phyloP scores from a whole-genome alignment of 2,329 filamentous ascomycete genomes.

The Neoascochyta sp. region DNA sequence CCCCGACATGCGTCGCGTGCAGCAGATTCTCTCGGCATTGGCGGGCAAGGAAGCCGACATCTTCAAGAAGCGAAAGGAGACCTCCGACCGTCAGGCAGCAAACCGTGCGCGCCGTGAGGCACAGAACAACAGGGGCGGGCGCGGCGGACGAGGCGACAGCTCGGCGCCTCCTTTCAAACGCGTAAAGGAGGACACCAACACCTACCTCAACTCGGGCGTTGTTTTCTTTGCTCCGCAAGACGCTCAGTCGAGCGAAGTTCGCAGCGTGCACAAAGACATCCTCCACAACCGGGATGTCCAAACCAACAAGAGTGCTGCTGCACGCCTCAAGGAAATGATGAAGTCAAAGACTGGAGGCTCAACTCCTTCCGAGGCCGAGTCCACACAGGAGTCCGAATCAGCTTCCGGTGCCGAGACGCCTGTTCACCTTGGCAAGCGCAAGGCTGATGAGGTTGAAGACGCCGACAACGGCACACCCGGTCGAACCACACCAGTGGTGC shows the following conservation, averaged over 20 bases:
- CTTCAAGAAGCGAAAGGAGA: constrained; percentile 81
- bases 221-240: constrained; percentile 38
- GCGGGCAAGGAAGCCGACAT: constrained; percentile 93
- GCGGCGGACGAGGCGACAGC: constrained; percentile 21
- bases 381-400: constrained; percentile 19
- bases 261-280: constrained; percentile 76
- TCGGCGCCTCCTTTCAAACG: constrained; percentile 29
- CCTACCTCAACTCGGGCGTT: constrained; percentile 33
- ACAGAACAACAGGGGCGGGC: constrained; percentile 30
- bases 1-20: constrained; percentile 80
- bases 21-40: constrained; percentile 81
- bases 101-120: constrained; percentile 57
- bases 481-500: constrained; percentile 53
- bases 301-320: constrained; percentile 93
- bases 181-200: constrained; percentile 34
- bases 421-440: constrained; percentile 68
- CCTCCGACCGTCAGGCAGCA: constrained; percentile 78
- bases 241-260: constrained; percentile 36
- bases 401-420: constrained; percentile 37
- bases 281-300: constrained; percentile 69
- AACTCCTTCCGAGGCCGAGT: constrained; percentile 24
- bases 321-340: constrained; percentile 70
- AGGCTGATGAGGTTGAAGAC: constrained; percentile 66
- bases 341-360: constrained; percentile 46
- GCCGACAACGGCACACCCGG: constrained; percentile 58